Conservation (phyloP, 2,329 filamentous ascomycete species). For the Arachnomyces sp. region DNA sequence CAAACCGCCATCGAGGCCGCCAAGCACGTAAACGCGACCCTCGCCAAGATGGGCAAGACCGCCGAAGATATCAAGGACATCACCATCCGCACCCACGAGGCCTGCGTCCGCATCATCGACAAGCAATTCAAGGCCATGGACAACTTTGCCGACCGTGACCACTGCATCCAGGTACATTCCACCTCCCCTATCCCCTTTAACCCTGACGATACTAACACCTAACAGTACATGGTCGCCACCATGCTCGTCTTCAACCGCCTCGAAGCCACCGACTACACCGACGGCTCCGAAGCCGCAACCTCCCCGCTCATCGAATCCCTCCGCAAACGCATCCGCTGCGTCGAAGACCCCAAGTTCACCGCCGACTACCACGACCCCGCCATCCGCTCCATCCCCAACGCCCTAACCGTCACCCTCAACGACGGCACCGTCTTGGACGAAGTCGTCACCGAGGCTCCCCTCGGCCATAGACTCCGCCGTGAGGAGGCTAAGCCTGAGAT, state of each 20-base stretch:
- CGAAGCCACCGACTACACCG: slow-evolving; percentile 85
- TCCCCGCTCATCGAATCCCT: slow-evolving; percentile 84
- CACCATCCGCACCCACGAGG: slow-evolving; percentile 94
- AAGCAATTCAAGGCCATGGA: slow-evolving; percentile 99
- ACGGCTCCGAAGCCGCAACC: slow-evolving; percentile 84
- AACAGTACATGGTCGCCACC: slow-evolving; percentile 82
- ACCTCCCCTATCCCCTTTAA: not conserved
- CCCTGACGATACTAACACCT: slow-evolving; percentile 15
- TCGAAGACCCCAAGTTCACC: slow-evolving; percentile 93
- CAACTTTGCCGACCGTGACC: slow-evolving; percentile 98
- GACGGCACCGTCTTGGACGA: slow-evolving; percentile 89
- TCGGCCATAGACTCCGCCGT: slow-evolving; percentile 81
- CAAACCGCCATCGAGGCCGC: slow-evolving; percentile 96
- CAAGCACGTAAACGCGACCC: slow-evolving; percentile 74
- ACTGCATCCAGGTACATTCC: slow-evolving; percentile 72
- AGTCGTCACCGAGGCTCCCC: slow-evolving; percentile 83
- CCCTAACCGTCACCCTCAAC: slow-evolving; percentile 86
- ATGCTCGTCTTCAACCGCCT: slow-evolving; percentile 96
- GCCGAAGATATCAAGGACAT: slow-evolving; percentile 89
- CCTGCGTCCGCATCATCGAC: slow-evolving; percentile 97
- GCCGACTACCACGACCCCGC: slow-evolving; percentile 88
- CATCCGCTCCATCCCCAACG: slow-evolving; percentile 95
- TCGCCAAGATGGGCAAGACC: slow-evolving; percentile 78
- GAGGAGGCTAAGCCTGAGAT: slow-evolving; percentile 98
- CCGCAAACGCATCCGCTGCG: slow-evolving; percentile 86